phyloP scores from a whole-genome alignment of 108 stramenopile genomes.

The Fistulifera solaris region DNA sequence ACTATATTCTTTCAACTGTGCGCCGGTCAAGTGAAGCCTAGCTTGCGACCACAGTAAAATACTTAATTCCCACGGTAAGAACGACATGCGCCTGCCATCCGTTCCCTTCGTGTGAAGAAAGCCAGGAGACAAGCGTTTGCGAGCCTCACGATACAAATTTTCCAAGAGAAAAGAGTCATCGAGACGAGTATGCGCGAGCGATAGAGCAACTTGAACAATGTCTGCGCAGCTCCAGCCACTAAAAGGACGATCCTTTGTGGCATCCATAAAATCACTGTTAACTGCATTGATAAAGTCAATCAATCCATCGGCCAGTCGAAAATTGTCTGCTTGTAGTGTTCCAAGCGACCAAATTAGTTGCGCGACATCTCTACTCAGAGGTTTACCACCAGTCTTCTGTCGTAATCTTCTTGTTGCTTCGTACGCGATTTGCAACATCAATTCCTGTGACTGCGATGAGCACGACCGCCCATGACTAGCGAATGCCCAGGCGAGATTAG shows the following conservation, averaged over 20 bases:
- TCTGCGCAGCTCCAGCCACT: conserved; percentile 57
- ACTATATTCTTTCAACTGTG: conserved; percentile 35
- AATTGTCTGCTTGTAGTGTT: conserved; percentile 64
- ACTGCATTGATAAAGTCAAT: conserved; percentile 44
- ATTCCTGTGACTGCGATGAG: conserved; percentile 29
- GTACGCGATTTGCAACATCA: conserved; percentile 39
- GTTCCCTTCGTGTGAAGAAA: background rate
- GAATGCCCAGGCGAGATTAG: conserved; percentile 76
- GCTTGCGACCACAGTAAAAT: conserved; percentile 77
- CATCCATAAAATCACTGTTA: conserved; percentile 1
- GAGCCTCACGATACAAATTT: conserved; percentile 52
- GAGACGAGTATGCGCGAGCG: conserved; percentile 66
- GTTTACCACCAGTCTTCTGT: conserved; percentile 8
- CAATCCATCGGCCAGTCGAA: conserved; percentile 46
- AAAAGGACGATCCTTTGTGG: conserved; percentile 22
- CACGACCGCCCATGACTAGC: conserved; percentile 52
- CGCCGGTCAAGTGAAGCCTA: conserved; percentile 44
- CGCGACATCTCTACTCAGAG: conserved; percentile 53
- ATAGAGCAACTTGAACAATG: conserved; percentile 53
- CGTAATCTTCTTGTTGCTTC: conserved; percentile 26
- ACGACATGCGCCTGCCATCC: conserved; percentile 14
- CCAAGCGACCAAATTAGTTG: conserved; percentile 74
- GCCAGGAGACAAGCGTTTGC: conserved; percentile 15
- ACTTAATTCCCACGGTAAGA: conserved; percentile 55
- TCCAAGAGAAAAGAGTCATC: conserved; percentile 43